Conservation (phyloP, 495 filamentous ascomycete genomes). For the Immersiella caudata region DNA sequence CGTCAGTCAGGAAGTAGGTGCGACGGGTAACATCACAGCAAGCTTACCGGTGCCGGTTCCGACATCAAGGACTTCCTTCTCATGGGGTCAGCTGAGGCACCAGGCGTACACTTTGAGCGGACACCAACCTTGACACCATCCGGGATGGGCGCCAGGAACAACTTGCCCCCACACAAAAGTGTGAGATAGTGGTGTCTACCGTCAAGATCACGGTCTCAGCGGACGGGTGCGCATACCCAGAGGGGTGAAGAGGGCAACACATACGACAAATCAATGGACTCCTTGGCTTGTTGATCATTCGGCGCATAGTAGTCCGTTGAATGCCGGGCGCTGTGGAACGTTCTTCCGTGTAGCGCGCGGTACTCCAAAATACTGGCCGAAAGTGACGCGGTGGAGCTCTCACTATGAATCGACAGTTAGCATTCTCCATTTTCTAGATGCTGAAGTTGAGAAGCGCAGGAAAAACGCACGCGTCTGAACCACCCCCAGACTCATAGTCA, state of each 20-base stretch:
- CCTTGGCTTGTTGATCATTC: slow-evolving; percentile 6
- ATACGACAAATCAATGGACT: slow-evolving; percentile 12
- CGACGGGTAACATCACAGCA: neutral
- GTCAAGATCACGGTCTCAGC: neutral
- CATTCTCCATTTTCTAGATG: too few species aligned
- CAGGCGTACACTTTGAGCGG: neutral
- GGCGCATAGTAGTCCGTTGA: slow-evolving; percentile 6
- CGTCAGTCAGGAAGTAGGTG: neutral
- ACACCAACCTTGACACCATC: neutral
- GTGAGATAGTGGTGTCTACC: slow-evolving; percentile 15
- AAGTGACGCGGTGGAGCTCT: slow-evolving; percentile 12
- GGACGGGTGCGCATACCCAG: neutral
- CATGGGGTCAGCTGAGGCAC: neutral
- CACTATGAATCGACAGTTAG: neutral
- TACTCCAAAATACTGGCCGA: slow-evolving; percentile 16
- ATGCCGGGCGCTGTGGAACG: slow-evolving; percentile 12
- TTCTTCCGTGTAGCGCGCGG: slow-evolving; percentile 7
- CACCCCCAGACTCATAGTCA: neutral
- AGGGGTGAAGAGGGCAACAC: neutral
- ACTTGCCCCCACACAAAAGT: neutral
- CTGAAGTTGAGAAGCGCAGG: too few species aligned
- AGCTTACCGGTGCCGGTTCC: slow-evolving; percentile 13
- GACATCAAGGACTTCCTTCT: neutral
- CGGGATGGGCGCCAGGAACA: slow-evolving; percentile 9
- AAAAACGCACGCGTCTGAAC: neutral